phyloP scores from a whole-genome alignment of 305 asterid species.

The Fraxinus ornus region DNA sequence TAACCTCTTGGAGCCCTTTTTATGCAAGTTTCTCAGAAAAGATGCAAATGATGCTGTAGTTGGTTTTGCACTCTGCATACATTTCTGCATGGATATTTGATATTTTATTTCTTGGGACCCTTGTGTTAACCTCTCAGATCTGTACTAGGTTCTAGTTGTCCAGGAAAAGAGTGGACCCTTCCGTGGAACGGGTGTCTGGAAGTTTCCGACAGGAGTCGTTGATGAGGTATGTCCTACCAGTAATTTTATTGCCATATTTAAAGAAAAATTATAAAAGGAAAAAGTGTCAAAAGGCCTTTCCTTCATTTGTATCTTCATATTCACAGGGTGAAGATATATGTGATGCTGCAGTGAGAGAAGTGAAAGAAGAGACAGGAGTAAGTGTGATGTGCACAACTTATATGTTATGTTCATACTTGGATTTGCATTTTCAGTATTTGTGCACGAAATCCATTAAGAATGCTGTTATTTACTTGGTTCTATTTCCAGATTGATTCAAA shows the following conservation, averaged over 20 bases:
- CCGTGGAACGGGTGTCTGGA: constrained; percentile 85
- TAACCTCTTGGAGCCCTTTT: constrained; percentile 4
- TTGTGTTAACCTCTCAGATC: neutral
- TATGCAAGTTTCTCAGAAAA: neutral
- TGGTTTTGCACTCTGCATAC: neutral
- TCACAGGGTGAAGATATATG: constrained; percentile 88
- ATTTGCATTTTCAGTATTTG: neutral
- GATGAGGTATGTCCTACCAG: constrained; percentile 64
- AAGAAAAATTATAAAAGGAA: constrained; percentile 2
- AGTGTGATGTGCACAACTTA: constrained; percentile 22
- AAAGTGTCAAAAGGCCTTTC: constrained; percentile 7
- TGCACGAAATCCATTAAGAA: neutral
- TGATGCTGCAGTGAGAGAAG: constrained; percentile 94
- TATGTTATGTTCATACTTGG: neutral
- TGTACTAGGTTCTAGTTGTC: constrained; percentile 74
- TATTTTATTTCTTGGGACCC: neutral
- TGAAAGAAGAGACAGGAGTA: constrained; percentile 98
- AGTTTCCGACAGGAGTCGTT: constrained; percentile 97
- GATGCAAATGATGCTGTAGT: neutral
- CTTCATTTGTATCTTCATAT: constrained; percentile 17
- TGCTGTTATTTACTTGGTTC: constrained; percentile 11
- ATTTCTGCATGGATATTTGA: neutral
- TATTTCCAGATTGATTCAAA: constrained; percentile 65
- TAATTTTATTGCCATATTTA: constrained; percentile 11
- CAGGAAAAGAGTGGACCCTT: constrained; percentile 81